Conservation (phyloP, 352 stramenopile species). For the Plasmopara viticola region DNA sequence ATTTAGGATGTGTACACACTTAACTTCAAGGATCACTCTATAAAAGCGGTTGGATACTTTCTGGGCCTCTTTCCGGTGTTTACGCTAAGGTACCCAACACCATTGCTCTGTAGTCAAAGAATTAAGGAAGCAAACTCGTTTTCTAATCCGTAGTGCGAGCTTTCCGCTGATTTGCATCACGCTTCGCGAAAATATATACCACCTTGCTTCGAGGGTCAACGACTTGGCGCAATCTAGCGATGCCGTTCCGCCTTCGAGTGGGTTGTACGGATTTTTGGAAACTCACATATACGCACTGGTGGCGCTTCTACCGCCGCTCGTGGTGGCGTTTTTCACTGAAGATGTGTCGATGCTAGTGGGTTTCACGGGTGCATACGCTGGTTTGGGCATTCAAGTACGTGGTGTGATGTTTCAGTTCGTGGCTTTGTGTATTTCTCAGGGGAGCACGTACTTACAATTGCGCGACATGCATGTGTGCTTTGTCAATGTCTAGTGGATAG, state of each 20-base stretch:
- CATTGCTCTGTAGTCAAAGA: background rate
- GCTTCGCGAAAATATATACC: conserved; percentile 75
- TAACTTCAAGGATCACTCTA: conserved; percentile 81
- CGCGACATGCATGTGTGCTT: conserved; percentile 22
- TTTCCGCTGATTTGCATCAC: conserved; percentile 86
- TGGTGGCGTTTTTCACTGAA: conserved; percentile 83
- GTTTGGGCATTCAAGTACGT: conserved; percentile 77
- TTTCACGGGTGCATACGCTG: conserved; percentile 80
- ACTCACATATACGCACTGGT: conserved; percentile 64
- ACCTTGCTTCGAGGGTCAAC: conserved; percentile 49
- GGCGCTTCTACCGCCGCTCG: conserved; percentile 66
- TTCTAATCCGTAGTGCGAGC: conserved; percentile 41
- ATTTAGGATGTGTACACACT: conserved; percentile 84
- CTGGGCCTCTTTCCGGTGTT: conserved; percentile 84
- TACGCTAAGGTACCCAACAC: conserved; percentile 53
- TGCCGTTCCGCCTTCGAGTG: conserved; percentile 12
- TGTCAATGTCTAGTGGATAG: conserved; percentile 58
- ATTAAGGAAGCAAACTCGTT: background rate
- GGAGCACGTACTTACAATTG: conserved; percentile 27
- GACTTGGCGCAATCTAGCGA: conserved; percentile 18
- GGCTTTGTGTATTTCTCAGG: conserved; percentile 20
- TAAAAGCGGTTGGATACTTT: conserved; percentile 80
- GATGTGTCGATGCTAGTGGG: conserved; percentile 86
- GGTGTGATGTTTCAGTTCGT: conserved; percentile 4
- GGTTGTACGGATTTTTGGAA: conserved; percentile 36